Conservation (phyloP, 2,329 filamentous ascomycete genomes). For the Exophiala sp. region DNA sequence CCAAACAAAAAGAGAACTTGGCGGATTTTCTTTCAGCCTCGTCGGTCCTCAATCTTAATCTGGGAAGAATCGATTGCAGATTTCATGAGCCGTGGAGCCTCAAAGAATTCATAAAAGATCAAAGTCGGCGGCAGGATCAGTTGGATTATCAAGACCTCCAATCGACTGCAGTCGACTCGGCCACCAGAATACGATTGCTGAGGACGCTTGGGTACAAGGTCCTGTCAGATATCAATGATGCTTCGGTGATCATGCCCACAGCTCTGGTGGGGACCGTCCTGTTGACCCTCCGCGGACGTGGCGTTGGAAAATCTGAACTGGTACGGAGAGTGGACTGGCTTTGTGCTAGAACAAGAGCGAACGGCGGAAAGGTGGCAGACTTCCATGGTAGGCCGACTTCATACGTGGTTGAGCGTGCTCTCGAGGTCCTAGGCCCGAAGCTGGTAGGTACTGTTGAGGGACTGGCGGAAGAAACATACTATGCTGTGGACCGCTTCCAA, state of each 20-base stretch:
- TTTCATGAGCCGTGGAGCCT: constrained; percentile 97
- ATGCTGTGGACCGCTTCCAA: constrained; percentile 93
- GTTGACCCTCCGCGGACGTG: constrained; percentile 83
- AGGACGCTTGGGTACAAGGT: constrained; percentile 89
- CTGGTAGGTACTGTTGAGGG: constrained; percentile 77
- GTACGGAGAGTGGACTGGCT: constrained; percentile 89
- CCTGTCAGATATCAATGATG: constrained; percentile 87
- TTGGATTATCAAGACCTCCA: constrained; percentile 43
- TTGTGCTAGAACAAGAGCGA: constrained; percentile 71
- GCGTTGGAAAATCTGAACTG: constrained; percentile 82
- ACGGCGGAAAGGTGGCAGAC: constrained; percentile 89
- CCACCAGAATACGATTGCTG: constrained; percentile 65
- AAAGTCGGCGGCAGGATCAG: constrained; percentile 53
- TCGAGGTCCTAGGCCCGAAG: constrained; percentile 87
- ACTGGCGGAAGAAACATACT: constrained; percentile 86
- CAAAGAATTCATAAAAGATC: constrained; percentile 72
- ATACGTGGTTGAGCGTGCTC: constrained; percentile 79
- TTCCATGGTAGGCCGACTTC: constrained; percentile 78
- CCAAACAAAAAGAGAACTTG: constrained; percentile 93
- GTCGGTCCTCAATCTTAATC: constrained; percentile 79
- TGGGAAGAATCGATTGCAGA: constrained; percentile 89
- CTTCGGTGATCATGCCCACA: constrained; percentile 97
- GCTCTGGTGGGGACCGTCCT: constrained; percentile 92
- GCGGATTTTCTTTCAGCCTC: constrained; percentile 84
- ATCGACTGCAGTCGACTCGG: constrained; percentile 35